Conservation (phyloP, 148 eudicot species). For the Rhododendron ferrugineum region DNA sequence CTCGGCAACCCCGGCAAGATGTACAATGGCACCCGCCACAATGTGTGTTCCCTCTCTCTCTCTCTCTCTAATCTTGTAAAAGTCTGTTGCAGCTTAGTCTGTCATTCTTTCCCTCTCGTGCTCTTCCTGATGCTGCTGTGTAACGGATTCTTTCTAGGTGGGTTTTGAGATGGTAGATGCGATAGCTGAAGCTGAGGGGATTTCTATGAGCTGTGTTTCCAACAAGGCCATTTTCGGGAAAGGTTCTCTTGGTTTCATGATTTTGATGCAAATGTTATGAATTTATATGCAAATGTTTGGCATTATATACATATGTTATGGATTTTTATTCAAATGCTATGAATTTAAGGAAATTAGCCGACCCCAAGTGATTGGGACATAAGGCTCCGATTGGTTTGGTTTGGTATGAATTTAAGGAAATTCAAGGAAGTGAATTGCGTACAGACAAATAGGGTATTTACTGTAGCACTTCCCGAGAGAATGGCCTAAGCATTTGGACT, state of each 20-base stretch:
- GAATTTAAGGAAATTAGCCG: not conserved
- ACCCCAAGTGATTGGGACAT: too few species aligned
- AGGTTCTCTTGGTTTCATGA: conserved; percentile 36
- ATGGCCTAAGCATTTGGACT: not conserved
- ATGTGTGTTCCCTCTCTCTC: conserved; percentile 12
- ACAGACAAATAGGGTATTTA: not conserved
- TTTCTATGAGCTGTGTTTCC: conserved; percentile 59
- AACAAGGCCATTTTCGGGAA: conserved; percentile 72
- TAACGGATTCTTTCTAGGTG: conserved; percentile 42
- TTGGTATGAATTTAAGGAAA: not conserved
- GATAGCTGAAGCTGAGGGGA: conserved; percentile 86
- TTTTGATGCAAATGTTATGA: not conserved
- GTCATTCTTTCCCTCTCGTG: not conserved
- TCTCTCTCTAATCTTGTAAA: too few species aligned
- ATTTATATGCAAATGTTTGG: not conserved
- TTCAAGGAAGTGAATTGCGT: not conserved
- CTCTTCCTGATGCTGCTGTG: conserved; percentile 1
- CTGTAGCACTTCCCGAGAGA: not conserved
- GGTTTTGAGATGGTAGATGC: conserved; percentile 89
- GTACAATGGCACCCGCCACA: conserved; percentile 28
- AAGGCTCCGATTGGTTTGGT: too few species aligned
- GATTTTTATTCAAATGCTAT: not conserved
- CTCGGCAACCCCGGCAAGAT: conserved; percentile 29
- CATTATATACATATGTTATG: not conserved
- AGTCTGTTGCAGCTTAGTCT: not conserved